Base-by-base conservation (phyloP, 495 filamentous ascomycete species). In the Xylaria sp. region DNA sequence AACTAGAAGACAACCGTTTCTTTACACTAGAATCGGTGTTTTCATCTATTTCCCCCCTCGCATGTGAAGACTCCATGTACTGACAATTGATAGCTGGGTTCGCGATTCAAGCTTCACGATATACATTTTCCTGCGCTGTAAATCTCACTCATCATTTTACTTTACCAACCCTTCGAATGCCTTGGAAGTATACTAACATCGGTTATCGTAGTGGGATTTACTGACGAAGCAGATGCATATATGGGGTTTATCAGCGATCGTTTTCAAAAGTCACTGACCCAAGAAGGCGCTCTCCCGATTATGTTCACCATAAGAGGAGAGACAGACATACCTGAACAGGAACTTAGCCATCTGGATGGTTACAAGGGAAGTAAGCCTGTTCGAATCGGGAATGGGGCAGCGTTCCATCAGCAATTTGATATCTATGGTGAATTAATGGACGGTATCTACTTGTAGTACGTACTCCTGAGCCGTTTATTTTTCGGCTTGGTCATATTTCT, bases 341-440 rank as follows among this genome's bases (percentile, higher is more conserved):
- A 90, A 71, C 81, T 92, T 12, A 76, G 81, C 57, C 91, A 93
- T 70, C 84, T 93, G 17, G 87, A 90, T 57, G 91, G 91, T 31
- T 92, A 93, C 77, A 84, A 86, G 57, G 86, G 86, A 14, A 91
- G 89, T 75, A 86, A 81, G 67, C 91, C 91, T 0, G 91, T 93
- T 19, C 87, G 91, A n/a, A 89, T 93, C 55, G 91, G 91, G 33
- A 93, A 93, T 74, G 91, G 89, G 6, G 91, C 91, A 0, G 90
- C 90, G 11, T 91, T 87, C 78, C 91, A 93, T 76, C 88, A 87
- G 53, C 91, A 93, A 74, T 87, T 92, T 59, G 91, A 93, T 71
- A 93, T 92, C 53, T 93, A 93, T 72, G 91, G 91, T 24, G 91
- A 93, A 76, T 84, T 93, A 0, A 88, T 93, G 86, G 91, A 93